Conservation (phyloP, 176 grass and related monocot species). For the Aechmea fasciata region DNA sequence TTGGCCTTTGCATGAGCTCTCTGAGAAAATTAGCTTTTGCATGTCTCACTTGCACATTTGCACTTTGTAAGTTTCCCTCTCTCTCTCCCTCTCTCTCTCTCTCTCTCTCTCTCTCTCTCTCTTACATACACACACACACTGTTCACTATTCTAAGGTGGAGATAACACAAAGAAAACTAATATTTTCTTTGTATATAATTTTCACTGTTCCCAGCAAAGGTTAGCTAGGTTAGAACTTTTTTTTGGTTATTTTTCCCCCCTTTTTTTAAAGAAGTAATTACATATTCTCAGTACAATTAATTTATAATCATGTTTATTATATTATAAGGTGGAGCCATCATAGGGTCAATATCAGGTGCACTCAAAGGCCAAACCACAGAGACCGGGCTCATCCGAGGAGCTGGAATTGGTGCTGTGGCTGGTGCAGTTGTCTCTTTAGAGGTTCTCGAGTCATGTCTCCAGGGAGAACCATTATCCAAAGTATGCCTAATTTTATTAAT, state of each 20-base stretch:
- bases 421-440: neutral
- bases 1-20: neutral
- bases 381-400: neutral
- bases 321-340: neutral
- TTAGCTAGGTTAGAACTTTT: no score
- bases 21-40: slow-evolving; percentile 17
- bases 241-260: no score
- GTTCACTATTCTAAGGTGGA: neutral
- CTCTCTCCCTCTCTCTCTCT: neutral
- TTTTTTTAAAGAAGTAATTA: no score
- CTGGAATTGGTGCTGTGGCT: neutral
- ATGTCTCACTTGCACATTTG: slow-evolving; percentile 16
- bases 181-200: no score
- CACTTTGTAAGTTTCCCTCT: slow-evolving; percentile 1
- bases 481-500: neutral
- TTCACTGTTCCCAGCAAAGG: no score
- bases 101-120: neutral
- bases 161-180: no score
- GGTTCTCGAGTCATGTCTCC: slow-evolving; percentile 6
- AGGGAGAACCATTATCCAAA: slow-evolving; percentile 5
- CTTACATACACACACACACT: neutral
- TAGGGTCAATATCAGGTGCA: slow-evolving; percentile 8
- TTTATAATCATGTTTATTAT: neutral
- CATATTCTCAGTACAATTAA: neutral
- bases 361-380: slow-evolving; percentile 6